These are phyloP conservation scores for Clarireedia sp. DNA, from an alignment of 2,329 filamentous ascomycete species.

Conservation along the genomic window DNA sequence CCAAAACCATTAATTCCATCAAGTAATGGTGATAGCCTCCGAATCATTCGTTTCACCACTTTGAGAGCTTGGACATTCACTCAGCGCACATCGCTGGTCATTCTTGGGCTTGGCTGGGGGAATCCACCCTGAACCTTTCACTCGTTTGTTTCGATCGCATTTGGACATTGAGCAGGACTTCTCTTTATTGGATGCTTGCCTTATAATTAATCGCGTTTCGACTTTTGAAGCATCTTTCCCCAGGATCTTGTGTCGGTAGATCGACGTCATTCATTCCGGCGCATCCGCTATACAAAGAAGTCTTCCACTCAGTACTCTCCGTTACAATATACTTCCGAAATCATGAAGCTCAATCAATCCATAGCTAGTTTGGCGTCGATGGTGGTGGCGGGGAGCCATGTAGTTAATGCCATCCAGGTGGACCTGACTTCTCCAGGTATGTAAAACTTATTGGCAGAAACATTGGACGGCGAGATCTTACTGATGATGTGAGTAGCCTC, in stretches of 20 bases:
- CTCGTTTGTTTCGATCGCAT: background rate
- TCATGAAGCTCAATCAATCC: background rate
- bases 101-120: background rate
- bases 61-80: background rate
- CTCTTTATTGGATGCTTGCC: too few relatives aligned
- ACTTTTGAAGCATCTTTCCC: background rate
- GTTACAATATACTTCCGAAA: background rate
- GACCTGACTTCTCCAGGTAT: constrained; percentile 23
- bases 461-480: background rate
- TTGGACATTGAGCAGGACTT: background rate
- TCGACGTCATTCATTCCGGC: background rate
- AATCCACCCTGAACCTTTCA: background rate
- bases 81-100: background rate
- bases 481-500: constrained; percentile 19
- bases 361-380: constrained; percentile 1
- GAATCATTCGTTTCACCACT: background rate
- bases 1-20: background rate
- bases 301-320: too few relatives aligned
- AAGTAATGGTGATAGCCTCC: background rate
- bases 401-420: constrained; percentile 18
- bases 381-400: constrained; percentile 10
- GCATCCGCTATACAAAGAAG: background rate
- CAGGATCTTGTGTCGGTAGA: background rate
- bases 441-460: background rate
- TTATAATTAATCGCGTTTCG: too few relatives aligned